Base-by-base conservation (phyloP, 2,329 filamentous ascomycete species). In the Didymella lethalis region DNA sequence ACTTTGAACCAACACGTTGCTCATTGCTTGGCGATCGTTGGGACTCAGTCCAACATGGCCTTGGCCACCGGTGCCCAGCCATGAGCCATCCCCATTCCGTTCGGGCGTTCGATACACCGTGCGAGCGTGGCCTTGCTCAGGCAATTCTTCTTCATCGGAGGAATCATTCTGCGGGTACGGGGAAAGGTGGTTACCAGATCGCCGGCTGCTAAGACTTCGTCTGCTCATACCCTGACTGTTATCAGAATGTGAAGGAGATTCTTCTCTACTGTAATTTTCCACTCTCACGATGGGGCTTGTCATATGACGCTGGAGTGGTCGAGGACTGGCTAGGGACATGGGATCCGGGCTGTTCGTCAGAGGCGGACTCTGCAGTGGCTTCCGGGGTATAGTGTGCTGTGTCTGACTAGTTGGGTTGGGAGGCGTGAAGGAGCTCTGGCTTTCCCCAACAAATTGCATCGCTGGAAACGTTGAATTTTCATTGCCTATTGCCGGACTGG, bases 41-140 rank as follows among this genome's bases (percentile, higher is more conserved):
- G 84, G 84, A 36, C 77, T 80, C 31, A 85, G 64, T 12, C 83
- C 82, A 46, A 73, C 72, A 48, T 81, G 79, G 10, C 79, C 78
- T 18, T 77, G 80, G 4, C 60, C 59, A 23, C 66, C 55, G 50
- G 77, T 72, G 3, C 69, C 72, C 18, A 79, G 61, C 82, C 82
- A 84, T 1, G 80, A 79, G 4, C 82, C 82, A 67, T 84, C 78
- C 7, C 77, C 74, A 8, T 77, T 75, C 41, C 81, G 78, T 50
- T 75, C 62, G 23, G 64, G 64, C 47, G 61, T 64, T 47, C 61
- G 62, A 7, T 85, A 79, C 0, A 66, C 57, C 26, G 64, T 62
- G 43, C 64, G 64, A 32, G 66, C 49, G 48, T 53, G 64, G 11
- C 60, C 59, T 52, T 62, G 64, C 45, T 66, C 62, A 12, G 63